Percentiles rank a stretch among this genome's conserved stretches.
Conservation (phyloP, 345 rosid genomes). For the Hibiscus trionum region DNA sequence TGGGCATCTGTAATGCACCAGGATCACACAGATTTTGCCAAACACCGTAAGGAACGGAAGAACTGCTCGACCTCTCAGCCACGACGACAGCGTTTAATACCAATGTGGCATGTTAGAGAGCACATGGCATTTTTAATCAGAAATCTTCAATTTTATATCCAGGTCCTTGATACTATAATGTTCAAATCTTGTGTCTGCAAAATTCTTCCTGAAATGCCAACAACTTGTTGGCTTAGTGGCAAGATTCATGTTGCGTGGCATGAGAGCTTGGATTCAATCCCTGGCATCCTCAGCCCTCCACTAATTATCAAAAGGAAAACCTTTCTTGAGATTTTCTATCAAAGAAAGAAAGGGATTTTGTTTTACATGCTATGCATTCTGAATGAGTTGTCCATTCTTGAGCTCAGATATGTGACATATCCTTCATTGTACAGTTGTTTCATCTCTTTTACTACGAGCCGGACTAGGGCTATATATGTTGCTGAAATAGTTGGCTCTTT, state of each 20-base stretch:
- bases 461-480: not conserved
- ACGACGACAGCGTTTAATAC: conserved; percentile 66
- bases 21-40: conserved; percentile 74
- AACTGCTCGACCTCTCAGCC: conserved; percentile 57
- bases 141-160: conserved; percentile 95
- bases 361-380: not conserved
- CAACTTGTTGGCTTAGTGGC: not conserved
- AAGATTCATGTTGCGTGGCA: not conserved
- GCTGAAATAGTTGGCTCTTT: not conserved
- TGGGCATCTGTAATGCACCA: conserved; percentile 99
- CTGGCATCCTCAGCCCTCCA: not conserved
- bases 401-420: not conserved
- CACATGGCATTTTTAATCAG: conserved; percentile 93
- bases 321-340: not conserved
- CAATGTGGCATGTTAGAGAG: conserved; percentile 95
- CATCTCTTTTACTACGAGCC: not conserved
- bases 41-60: conserved; percentile 43
- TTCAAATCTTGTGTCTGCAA: not conserved
- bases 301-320: not conserved
- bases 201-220: not conserved
- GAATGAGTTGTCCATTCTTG: not conserved
- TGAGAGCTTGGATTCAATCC: not conserved
- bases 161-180: conserved; percentile 32
- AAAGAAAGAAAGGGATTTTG: not conserved
- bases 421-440: not conserved